Base-by-base conservation (phyloP, 2,329 filamentous ascomycete genomes). In the Trichoderma oligosporum region DNA sequence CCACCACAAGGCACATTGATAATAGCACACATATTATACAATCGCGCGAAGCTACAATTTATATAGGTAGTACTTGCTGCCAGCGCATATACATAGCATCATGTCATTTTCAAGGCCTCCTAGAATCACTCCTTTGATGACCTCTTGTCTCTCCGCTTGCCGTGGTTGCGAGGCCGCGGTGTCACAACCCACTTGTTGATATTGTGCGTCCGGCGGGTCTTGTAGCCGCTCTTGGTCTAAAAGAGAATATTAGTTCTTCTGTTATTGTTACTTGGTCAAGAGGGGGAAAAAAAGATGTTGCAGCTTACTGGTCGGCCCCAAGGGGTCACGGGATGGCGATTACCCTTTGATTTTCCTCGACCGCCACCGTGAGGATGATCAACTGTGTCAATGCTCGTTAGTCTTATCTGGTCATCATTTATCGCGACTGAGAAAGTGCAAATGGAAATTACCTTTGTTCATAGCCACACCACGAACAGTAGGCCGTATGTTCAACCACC, bases 361-460 rank as follows among this genome's bases (percentile, higher is more conserved):
- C 94, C 94, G 88, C 94, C 94, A 83, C 94, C 94, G 74, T 99
- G 94, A 69, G 94, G 94, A 81, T 99, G 94, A 70, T 99, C 94
- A 67, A 86, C 89, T 85, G 67, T 42, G 67, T 42, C 60, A 49
- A 66, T 12, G 57, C 47, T 24, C 33, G n/a, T 57, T 25, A 60
- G 41, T 56, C 18, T 36, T 29, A 39, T 7, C 16, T 5, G 11
- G 22, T 8, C 6, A 29, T 16, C 48, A n/a, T n/a, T n/a, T n/a
- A n/a, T 44, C 11, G 22, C 8, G 14, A 11, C 2, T 29, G 2
- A 5, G 11, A 22, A 25, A 7, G 25, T 18, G n/a, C n/a, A n/a
- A n/a, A 36, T n/a, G 41, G 22, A 31, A 73, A 82, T 69, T 76
- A 90, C 88, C 84, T 72, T 93, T 91, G 79, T 99, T 99, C 95